These are phyloP conservation scores for Lactarius pseudohatsudake DNA, from an alignment of 768 basidiomycete genomes.

Conservation along the genomic window DNA sequence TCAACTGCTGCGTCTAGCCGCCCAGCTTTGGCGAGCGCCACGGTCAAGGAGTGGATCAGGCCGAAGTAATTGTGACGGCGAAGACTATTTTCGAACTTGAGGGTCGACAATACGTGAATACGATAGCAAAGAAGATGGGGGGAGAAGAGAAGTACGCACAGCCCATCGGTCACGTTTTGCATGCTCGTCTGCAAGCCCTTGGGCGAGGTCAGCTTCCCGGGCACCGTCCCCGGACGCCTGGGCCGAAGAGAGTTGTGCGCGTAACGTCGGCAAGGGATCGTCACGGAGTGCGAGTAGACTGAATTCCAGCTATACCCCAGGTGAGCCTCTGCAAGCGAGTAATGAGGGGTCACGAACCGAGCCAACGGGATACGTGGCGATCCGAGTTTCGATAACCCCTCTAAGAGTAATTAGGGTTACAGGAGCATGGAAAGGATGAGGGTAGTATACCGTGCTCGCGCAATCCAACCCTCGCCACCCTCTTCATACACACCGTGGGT, in stretches of 20 bases:
- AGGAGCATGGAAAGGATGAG: conserved; percentile 7
- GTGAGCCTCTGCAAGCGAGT: background rate
- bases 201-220: conserved; percentile 50
- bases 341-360: conserved; percentile 55
- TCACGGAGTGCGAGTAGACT: conserved; percentile 85
- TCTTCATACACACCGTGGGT: conserved; percentile 75
- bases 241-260: conserved; percentile 55
- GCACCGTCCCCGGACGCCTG: conserved; percentile 37
- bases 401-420: conserved; percentile 41
- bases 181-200: conserved; percentile 63
- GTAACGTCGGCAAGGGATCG: conserved; percentile 72
- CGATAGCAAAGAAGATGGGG: background rate
- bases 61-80: conserved; percentile 87
- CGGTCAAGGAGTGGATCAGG: conserved; percentile 69
- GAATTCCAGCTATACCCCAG: conserved; percentile 70
- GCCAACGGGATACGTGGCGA: conserved; percentile 86
- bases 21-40: conserved; percentile 70
- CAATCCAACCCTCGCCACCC: conserved; percentile 78
- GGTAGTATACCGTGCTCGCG: conserved; percentile 62
- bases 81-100: conserved; percentile 83
- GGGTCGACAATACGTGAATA: conserved; percentile 20
- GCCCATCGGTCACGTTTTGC: conserved; percentile 80
- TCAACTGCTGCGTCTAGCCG: conserved; percentile 54
- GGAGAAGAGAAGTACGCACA: conserved; percentile 49
- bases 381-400: conserved; percentile 83